Percentiles rank a stretch among this genome's conserved stretches.
These are phyloP conservation scores for Xylariaceae sp. DNA, from an alignment of 2,329 filamentous ascomycete species.

Conservation along the genomic window DNA sequence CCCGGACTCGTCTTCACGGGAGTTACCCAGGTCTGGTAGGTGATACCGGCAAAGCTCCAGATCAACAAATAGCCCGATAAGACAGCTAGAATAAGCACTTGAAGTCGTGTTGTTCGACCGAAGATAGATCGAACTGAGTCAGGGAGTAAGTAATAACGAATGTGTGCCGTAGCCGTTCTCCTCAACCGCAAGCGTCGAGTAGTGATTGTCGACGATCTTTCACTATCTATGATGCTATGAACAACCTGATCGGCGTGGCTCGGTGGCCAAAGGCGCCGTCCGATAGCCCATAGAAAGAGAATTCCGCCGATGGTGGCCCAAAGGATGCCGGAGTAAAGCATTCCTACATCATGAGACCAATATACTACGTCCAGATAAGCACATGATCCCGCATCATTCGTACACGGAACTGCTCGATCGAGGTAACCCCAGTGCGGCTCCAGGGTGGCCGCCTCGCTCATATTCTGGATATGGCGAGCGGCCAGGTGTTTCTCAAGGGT, in stretches of 20 bases:
- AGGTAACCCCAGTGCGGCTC: slow-evolving; percentile 61
- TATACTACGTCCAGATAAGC: slow-evolving; percentile 60
- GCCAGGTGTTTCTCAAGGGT: slow-evolving; percentile 21
- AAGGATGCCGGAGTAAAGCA: slow-evolving; percentile 54
- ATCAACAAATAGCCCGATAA: slow-evolving; percentile 65
- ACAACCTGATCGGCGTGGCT: slow-evolving; percentile 29
- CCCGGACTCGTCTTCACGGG: slow-evolving; percentile 61
- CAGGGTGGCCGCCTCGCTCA: slow-evolving; percentile 40
- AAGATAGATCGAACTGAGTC: slow-evolving; percentile 63
- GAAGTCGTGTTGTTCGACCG: slow-evolving; percentile 68
- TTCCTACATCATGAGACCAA: slow-evolving; percentile 49
- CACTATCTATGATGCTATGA: slow-evolving; percentile 15
- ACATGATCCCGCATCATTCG: slow-evolving; percentile 59
- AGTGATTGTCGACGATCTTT: slow-evolving; percentile 17
- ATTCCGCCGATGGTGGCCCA: slow-evolving; percentile 51
- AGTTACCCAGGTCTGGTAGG: slow-evolving; percentile 70
- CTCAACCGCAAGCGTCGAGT: slow-evolving; percentile 33
- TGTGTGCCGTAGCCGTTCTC: slow-evolving; percentile 44
- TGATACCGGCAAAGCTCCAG: slow-evolving; percentile 70
- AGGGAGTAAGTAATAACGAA: slow-evolving; percentile 60
- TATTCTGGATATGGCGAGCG: slow-evolving; percentile 50
- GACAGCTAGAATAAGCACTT: slow-evolving; percentile 62
- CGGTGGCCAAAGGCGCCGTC: slow-evolving; percentile 33
- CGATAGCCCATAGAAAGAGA: slow-evolving; percentile 47
- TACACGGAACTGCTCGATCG: slow-evolving; percentile 57